A percentile compares a stretch with the other conserved stretches of the same genome.
phyloP scores from a whole-genome alignment of 2,329 filamentous ascomycete genomes.

The Trichocomaceae sp. region DNA sequence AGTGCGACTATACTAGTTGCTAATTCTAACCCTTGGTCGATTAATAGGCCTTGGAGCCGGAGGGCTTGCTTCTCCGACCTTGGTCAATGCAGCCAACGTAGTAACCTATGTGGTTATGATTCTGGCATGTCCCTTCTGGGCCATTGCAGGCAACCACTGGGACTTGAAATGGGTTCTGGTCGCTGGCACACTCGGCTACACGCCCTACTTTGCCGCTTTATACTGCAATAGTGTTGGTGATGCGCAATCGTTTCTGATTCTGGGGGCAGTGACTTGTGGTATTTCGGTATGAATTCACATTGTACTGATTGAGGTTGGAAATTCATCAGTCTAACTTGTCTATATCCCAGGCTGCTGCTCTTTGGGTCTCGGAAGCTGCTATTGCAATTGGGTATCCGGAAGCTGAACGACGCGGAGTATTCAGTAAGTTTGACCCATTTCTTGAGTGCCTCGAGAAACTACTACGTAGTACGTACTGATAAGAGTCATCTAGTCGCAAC shows the following conservation, averaged over 20 bases:
- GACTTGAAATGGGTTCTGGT: slow-evolving; percentile 34
- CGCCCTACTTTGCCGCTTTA: slow-evolving; percentile 39
- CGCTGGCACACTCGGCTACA: slow-evolving; percentile 40
- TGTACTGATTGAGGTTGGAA: no score
- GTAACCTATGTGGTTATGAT: slow-evolving; percentile 46
- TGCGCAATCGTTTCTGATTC: slow-evolving; percentile 40
- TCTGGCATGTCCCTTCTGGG: slow-evolving; percentile 38
- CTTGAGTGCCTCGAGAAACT: no score
- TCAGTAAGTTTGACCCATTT: no score
- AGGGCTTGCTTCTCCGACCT: slow-evolving; percentile 23
- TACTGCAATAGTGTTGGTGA: slow-evolving; percentile 43
- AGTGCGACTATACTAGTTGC: no score
- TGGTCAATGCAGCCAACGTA: slow-evolving; percentile 39
- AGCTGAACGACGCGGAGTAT: slow-evolving; percentile 35
- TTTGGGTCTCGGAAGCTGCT: slow-evolving; percentile 36
- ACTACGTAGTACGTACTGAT: no score
- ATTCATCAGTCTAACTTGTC: no score
- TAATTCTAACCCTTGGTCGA: not conserved
- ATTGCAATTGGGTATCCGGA: slow-evolving; percentile 40
- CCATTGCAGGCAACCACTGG: slow-evolving; percentile 33
- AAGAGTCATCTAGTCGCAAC: no score
- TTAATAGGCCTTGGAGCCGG: slow-evolving; percentile 24
- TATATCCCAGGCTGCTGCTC: slow-evolving; percentile 32
- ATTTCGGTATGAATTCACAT: slow-evolving; percentile 21
- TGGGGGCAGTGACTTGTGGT: slow-evolving; percentile 40